These are phyloP conservation scores for Sclerotinia subarctica DNA, from an alignment of 2,329 filamentous ascomycete species.

Conservation along the genomic window DNA sequence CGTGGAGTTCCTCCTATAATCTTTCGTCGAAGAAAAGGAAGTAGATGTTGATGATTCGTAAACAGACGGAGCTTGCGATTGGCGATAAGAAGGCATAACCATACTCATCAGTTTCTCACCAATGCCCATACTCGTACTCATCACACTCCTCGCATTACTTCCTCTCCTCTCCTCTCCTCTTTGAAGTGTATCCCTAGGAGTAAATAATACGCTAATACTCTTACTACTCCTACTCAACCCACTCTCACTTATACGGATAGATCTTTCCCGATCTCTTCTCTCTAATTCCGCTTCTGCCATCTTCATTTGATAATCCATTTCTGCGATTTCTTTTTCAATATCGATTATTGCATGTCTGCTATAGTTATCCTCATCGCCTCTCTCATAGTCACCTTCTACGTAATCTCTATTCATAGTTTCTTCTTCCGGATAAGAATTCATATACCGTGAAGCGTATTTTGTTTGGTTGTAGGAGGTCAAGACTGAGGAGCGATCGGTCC, in stretches of 20 bases:
- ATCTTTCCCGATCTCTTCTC: background rate
- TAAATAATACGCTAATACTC: conserved; percentile 15
- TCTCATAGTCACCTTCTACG: background rate
- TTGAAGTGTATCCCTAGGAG: background rate
- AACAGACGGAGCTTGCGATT: background rate
- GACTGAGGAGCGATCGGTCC: background rate
- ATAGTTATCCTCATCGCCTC: background rate
- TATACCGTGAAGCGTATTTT: background rate
- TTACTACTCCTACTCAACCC: conserved; percentile 15
- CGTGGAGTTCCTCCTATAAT: background rate
- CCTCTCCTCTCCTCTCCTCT: background rate
- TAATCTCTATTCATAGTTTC: background rate
- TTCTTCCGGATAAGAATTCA: background rate
- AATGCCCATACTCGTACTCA: background rate
- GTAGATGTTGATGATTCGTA: background rate
- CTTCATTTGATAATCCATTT: conserved; percentile 1
- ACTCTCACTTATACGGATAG: background rate
- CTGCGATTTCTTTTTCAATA: conserved; percentile 13
- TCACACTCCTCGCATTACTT: background rate
- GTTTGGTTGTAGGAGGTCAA: background rate
- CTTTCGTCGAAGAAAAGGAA: background rate
- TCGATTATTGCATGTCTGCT: background rate
- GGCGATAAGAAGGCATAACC: background rate
- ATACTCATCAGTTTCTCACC: conserved; percentile 2
- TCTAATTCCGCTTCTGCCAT: conserved; percentile 1